These are phyloP conservation scores for Trichoderma reesei DNA, from an alignment of 495 filamentous ascomycete genomes.

Conservation along the genomic window DNA sequence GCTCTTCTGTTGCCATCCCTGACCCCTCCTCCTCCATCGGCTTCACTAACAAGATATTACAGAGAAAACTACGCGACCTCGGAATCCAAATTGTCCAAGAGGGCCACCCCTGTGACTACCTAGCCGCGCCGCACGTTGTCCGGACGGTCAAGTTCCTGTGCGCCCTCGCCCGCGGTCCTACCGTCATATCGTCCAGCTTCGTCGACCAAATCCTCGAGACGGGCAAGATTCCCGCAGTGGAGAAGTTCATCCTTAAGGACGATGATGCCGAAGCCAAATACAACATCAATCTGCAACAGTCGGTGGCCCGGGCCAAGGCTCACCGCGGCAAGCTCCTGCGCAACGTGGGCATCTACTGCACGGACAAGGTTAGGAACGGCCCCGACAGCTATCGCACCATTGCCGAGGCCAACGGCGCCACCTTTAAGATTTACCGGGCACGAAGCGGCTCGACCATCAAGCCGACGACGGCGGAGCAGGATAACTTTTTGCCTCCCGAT, in stretches of 20 bases:
- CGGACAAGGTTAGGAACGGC: slow-evolving; percentile 65
- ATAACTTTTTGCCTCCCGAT: slow-evolving; percentile 46
- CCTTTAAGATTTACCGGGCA: slow-evolving; percentile 67
- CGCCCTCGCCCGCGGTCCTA: slow-evolving; percentile 67
- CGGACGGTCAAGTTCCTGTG: slow-evolving; percentile 89
- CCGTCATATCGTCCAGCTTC: slow-evolving; percentile 66
- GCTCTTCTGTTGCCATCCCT: not conserved
- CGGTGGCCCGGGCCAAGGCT: slow-evolving; percentile 54
- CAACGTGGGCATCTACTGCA: slow-evolving; percentile 69
- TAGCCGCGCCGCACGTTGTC: slow-evolving; percentile 77
- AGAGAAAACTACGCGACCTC: slow-evolving; percentile 75
- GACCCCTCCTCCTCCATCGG: not conserved
- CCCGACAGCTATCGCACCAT: slow-evolving; percentile 76
- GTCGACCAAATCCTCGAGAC: slow-evolving; percentile 62
- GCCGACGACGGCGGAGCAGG: slow-evolving; percentile 46
- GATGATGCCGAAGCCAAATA: slow-evolving; percentile 58
- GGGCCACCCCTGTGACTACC: slow-evolving; percentile 63
- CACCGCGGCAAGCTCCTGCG: slow-evolving; percentile 68
- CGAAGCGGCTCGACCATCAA: slow-evolving; percentile 50
- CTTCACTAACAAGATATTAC: slow-evolving; percentile 1
- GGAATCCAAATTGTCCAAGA: slow-evolving; percentile 75
- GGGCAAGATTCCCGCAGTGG: slow-evolving; percentile 42
- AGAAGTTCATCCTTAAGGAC: slow-evolving; percentile 59
- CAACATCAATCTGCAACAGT: slow-evolving; percentile 54
- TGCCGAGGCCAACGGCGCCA: slow-evolving; percentile 78